Percentiles rank a stretch among this genome's conserved stretches.
Evolutionary conservation across 1,284 basidiomycete genomes (phyloP).

Genomic region (Boletellus sp.): DNA sequence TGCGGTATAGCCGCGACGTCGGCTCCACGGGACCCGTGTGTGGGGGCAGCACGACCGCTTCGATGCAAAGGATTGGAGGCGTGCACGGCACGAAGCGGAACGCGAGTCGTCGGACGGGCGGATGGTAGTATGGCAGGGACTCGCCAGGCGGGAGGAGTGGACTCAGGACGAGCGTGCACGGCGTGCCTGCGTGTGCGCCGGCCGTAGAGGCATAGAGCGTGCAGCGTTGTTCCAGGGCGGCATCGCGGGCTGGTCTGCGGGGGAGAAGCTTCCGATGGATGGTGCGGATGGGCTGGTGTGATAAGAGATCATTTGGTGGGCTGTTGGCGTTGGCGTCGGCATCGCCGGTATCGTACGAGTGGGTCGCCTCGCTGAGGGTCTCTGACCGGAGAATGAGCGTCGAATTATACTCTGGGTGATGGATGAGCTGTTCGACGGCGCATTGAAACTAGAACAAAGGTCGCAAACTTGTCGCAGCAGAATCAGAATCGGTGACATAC

Average conservation of each 20-base stretch:
- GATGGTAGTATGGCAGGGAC: slow-evolving; percentile 77
- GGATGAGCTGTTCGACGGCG: slow-evolving; percentile 62
- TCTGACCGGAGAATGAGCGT: slow-evolving; percentile 79
- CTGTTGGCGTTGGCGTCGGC: too few relatives aligned
- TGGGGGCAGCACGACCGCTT: slow-evolving; percentile 48
- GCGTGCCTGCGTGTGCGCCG: slow-evolving; percentile 17
- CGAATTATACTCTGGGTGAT: slow-evolving; percentile 82
- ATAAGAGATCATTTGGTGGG: slow-evolving; percentile 36
- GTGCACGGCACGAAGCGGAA: slow-evolving; percentile 55
- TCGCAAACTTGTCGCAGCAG: neutral
- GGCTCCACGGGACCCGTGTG: slow-evolving; percentile 45
- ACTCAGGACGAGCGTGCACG: slow-evolving; percentile 56
- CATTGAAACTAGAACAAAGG: slow-evolving; percentile 53
- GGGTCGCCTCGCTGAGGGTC: slow-evolving; percentile 45
- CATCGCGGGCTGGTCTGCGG: slow-evolving; percentile 68
- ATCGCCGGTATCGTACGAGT: slow-evolving; percentile 16
- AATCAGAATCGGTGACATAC: slow-evolving; percentile 23
- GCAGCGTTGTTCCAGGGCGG: slow-evolving; percentile 69
- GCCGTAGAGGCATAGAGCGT: slow-evolving; percentile 49
- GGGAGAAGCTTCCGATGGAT: slow-evolving; percentile 67
- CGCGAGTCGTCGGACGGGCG: slow-evolving; percentile 66
- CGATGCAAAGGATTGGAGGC: slow-evolving; percentile 42
- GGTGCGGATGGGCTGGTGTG: slow-evolving; percentile 39
- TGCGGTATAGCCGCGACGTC: slow-evolving; percentile 72
- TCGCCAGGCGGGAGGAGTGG: slow-evolving; percentile 48